Conservation (phyloP, 169 alveolate genomes). For the Condylostoma magnum region DNA sequence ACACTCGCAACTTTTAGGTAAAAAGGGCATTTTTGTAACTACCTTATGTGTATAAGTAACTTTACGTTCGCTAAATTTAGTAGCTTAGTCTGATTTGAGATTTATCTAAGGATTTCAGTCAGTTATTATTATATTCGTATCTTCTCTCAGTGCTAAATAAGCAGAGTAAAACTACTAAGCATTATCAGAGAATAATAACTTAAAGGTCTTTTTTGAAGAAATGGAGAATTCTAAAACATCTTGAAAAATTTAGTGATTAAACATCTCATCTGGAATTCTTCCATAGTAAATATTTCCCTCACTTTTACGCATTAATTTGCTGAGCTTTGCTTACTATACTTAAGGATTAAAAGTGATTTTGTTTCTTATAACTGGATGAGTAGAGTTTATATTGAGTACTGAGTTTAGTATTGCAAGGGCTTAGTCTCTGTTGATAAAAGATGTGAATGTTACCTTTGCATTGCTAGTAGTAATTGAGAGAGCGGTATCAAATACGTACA, state of each 20-base stretch:
- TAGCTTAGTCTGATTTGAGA: too few relatives aligned
- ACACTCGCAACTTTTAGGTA: too few relatives aligned
- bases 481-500: slow-evolving; percentile 57
- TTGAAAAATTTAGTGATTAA: background rate
- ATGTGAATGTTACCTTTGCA: slow-evolving; percentile 38
- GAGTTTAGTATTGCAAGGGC: slow-evolving; percentile 34
- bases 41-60: too few relatives aligned
- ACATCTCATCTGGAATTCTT: background rate
- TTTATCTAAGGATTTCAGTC: background rate
- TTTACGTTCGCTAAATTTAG: too few relatives aligned
- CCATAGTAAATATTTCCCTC: background rate
- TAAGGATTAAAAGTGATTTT: background rate
- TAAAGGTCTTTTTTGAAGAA: background rate
- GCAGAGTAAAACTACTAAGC: background rate
- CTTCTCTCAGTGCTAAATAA: background rate
- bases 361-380: background rate
- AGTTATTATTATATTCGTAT: background rate
- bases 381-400: background rate
- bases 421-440: slow-evolving; percentile 46
- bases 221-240: background rate
- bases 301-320: background rate
- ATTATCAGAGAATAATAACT: slow-evolving; percentile 4
- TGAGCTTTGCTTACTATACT: background rate
- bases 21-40: too few relatives aligned
- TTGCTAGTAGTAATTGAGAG: slow-evolving; percentile 39